Evolutionary conservation across 345 rosid species (phyloP).

Genomic region (Viola odorata): DNA sequence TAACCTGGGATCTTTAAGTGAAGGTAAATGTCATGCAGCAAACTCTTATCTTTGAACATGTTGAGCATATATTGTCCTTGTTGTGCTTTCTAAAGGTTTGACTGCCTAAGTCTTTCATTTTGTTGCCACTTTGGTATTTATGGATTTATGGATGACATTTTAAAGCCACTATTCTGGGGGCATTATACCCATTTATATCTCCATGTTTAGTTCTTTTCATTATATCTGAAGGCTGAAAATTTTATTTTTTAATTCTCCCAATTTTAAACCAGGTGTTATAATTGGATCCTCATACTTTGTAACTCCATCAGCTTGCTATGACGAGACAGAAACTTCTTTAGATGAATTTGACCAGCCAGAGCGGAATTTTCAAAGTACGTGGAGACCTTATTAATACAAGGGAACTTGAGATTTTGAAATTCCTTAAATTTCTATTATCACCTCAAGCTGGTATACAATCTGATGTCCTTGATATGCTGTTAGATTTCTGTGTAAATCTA

Average conservation of each 20-base stretch:
- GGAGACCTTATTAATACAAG: conserved; percentile 3
- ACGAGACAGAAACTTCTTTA: conserved; percentile 49
- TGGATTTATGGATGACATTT: background rate
- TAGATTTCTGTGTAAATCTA: conserved; percentile 8
- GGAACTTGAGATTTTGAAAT: conserved; percentile 1
- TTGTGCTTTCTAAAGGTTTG: background rate
- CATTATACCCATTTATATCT: no score
- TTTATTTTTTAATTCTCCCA: conserved; percentile 4
- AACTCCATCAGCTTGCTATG: conserved; percentile 62
- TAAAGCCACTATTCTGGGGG: background rate
- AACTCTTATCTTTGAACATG: conserved; percentile 1
- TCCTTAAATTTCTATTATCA: conserved; percentile 9
- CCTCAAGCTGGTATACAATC: conserved; percentile 1
- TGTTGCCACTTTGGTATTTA: conserved; percentile 2
- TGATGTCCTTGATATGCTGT: conserved; percentile 6
- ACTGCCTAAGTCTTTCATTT: conserved; percentile 8
- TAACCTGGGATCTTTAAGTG: conserved; percentile 58
- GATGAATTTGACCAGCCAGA: conserved; percentile 60
- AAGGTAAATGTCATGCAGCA: conserved; percentile 42
- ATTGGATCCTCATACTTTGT: conserved; percentile 62
- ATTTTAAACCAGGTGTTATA: conserved; percentile 42
- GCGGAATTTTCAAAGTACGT: conserved; percentile 63
- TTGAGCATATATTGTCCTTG: background rate
- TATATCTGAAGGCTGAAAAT: background rate
- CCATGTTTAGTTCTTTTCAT: background rate